Evolutionary conservation across 257 asterid species (phyloP).

Genomic region (Schizonepeta tenuifolia): DNA sequence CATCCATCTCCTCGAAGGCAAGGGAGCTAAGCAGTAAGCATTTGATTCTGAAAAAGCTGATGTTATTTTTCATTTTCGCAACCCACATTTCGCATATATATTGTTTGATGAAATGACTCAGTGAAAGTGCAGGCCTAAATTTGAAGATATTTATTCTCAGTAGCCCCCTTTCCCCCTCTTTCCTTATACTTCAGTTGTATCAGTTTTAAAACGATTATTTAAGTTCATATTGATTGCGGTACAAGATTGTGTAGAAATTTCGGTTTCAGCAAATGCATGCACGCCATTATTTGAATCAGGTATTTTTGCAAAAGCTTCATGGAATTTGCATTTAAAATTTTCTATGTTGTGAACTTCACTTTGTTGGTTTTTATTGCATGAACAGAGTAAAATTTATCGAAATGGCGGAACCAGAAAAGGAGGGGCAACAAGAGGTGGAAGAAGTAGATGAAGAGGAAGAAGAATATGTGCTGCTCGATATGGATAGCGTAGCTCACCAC

Average conservation of each 20-base stretch:
- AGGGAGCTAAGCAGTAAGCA: not conserved
- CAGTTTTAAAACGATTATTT: not conserved
- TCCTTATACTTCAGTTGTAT: not conserved
- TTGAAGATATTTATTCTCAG: no score
- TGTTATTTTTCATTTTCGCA: not conserved
- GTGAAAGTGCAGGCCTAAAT: not conserved
- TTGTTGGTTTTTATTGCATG: not conserved
- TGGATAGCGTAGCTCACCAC: constrained; percentile 50
- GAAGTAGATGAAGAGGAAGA: constrained; percentile 49
- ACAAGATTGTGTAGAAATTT: not conserved
- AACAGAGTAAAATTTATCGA: constrained; percentile 14
- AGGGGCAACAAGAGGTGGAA: constrained; percentile 15
- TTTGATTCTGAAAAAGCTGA: not conserved
- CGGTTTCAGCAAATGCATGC: not conserved
- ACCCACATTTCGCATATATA: not conserved
- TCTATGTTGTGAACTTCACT: not conserved
- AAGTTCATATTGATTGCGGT: not conserved
- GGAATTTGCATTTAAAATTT: not conserved
- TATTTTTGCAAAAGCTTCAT: not conserved
- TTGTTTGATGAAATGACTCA: constrained; percentile 13
- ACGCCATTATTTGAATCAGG: not conserved
- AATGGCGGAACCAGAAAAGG: constrained; percentile 25
- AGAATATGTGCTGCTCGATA: constrained; percentile 70
- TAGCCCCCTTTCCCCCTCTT: not conserved
- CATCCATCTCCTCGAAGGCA: not conserved